Percentiles rank a stretch among this genome's conserved stretches.
Conservation (phyloP, 2,329 filamentous ascomycete genomes). For the Helotiales sp. region DNA sequence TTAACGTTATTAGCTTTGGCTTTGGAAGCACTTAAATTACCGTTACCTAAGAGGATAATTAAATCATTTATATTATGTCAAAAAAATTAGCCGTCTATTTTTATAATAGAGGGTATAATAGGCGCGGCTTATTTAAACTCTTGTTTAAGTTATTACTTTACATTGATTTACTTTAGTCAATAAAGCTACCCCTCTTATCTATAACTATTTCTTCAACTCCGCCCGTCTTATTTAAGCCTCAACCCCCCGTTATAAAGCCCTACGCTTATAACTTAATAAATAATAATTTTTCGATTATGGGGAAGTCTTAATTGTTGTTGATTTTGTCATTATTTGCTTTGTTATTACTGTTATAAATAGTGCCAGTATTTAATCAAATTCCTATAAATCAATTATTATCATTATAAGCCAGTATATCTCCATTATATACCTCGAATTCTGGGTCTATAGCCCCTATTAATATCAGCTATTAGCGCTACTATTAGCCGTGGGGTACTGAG, state of each 20-base stretch:
- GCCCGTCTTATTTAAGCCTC: constrained; percentile 14
- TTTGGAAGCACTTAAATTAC: constrained; percentile 27
- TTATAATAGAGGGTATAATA: constrained; percentile 20
- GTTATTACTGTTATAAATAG: constrained; percentile 11
- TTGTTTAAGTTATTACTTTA: constrained; percentile 23
- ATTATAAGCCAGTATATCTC: constrained; percentile 27
- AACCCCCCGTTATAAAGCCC: constrained; percentile 23
- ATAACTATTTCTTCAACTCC: constrained; percentile 20
- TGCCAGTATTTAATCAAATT: constrained; percentile 18
- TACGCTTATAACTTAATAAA: constrained; percentile 24
- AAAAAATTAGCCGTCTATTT: constrained; percentile 21
- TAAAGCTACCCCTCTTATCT: constrained; percentile 18
- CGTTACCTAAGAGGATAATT: constrained; percentile 25
- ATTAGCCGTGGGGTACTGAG: constrained; percentile 12
- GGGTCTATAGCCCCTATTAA: constrained; percentile 7
- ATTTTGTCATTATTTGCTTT: constrained; percentile 22
- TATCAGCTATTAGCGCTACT: background rate
- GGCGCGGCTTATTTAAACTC: constrained; percentile 23
- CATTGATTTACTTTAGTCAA: constrained; percentile 21
- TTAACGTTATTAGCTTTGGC: constrained; percentile 23
- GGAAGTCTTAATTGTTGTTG: constrained; percentile 21
- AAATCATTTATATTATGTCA: constrained; percentile 28
- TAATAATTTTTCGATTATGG: constrained; percentile 28
- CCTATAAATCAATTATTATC: constrained; percentile 21
- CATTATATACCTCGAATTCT: constrained; percentile 28